Evolutionary conservation across 2,329 filamentous ascomycete species (phyloP), one percentile per base, ranked within the genome.

Genomic region (Fusarium nygamai): DNA sequence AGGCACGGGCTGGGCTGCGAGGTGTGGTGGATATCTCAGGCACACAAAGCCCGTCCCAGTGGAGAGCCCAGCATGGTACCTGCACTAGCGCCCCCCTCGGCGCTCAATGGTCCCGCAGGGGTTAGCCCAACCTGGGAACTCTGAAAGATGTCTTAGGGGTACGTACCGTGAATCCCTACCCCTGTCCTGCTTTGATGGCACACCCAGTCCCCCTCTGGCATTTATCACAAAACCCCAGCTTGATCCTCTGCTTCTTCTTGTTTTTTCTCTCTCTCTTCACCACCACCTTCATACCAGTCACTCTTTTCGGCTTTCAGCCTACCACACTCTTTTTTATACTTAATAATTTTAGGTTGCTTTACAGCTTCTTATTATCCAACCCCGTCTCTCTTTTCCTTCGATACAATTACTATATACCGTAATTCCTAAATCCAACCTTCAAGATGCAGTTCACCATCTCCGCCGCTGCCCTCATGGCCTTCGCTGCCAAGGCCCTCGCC

Each of bases 381-480:
- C 70, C 62, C 46, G 65, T 46, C 61, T 19, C 36, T 66, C 58
- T 69, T 71, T 76, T 66, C 68, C 68, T 72, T 51, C 65, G 41
- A 56, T 65, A 73, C 64, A 72, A 62, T 61, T 69, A 67, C 63
- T 65, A 64, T 63, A 69, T 67, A 73, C 61, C 67, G 66, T 73
- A 78, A 76, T 77, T 71, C 62, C 48, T 72, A 77, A 72, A 73
- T 67, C 67, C 70, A 77, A 34, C 31, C 53, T 61, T 79, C 86
- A 90, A 86, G 69, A 91, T 91, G 88, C 87, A 85, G 78, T 89
- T 87, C 84, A 81, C 84, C 73, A 71, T 85, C 73, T 81, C 86
- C 76, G 80, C 84, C 77, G 82, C 86, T 69, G 82, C 88, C 79
- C 73, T 88, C 74, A 76, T 90, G 83, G 88, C 88, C 79, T 84